phyloP scores from a whole-genome alignment of 116 monocot genomes.

The Phalaenopsis hybrid region DNA sequence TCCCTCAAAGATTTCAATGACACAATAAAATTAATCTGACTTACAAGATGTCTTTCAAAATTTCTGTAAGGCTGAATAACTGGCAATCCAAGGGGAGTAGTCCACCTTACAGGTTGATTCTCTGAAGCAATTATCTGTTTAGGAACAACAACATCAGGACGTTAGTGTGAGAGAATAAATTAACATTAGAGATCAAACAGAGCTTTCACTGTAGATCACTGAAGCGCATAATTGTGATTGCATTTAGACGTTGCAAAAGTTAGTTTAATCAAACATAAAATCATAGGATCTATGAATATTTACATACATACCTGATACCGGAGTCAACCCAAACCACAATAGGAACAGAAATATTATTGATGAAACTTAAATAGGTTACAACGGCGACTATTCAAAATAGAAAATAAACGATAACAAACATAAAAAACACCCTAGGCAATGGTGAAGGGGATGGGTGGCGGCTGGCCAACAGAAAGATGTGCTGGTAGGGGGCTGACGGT shows the following conservation, averaged over 20 bases:
- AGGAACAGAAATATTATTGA: no score
- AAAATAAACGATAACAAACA: no score
- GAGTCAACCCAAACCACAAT: no score
- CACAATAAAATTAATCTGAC: conserved; percentile 19
- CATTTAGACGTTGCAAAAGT: background rate
- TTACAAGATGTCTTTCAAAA: conserved; percentile 60
- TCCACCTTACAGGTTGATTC: conserved; percentile 84
- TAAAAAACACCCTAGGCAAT: no score
- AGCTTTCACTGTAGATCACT: background rate
- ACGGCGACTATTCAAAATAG: no score
- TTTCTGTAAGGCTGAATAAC: conserved; percentile 92
- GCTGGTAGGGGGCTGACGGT: no score
- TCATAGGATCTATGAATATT: background rate
- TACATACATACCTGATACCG: no score
- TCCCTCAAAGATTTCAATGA: background rate
- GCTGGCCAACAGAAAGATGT: no score
- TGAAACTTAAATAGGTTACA: no score
- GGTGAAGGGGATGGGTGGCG: no score
- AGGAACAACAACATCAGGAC: background rate
- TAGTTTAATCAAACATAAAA: background rate
- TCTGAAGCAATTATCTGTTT: conserved; percentile 67
- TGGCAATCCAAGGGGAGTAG: conserved; percentile 81
- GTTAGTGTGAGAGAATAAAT: background rate
- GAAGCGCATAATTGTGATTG: background rate
- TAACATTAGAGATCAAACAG: background rate